phyloP scores from a whole-genome alignment of 768 basidiomycete species.

The Auricularia sp. region DNA sequence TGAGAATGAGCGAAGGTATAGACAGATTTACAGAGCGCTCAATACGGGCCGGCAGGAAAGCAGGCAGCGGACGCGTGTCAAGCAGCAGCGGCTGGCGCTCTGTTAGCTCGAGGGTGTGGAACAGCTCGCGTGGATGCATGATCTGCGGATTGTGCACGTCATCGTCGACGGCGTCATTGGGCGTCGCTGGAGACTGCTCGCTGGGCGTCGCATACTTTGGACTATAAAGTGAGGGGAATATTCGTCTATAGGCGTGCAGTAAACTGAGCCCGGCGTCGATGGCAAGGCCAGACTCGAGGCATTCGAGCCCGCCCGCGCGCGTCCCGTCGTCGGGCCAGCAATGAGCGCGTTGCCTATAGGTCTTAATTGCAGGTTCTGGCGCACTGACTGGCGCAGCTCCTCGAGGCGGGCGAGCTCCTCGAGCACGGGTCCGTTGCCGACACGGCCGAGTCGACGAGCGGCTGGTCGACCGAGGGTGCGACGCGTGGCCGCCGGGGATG shows the following conservation, averaged over 20 bases:
- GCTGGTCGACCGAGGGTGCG: not conserved
- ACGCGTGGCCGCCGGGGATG: not conserved
- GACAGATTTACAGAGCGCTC: too few species aligned
- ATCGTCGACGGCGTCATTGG: too few species aligned
- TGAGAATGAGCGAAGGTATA: constrained; percentile 85
- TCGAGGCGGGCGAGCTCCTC: not conserved
- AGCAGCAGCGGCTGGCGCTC: constrained; percentile 54
- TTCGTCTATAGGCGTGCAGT: constrained; percentile 46
- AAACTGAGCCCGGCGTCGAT: constrained; percentile 25
- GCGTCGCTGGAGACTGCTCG: not conserved
- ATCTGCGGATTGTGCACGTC: not conserved
- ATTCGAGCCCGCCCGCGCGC: not conserved
- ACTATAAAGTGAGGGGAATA: constrained; percentile 18
- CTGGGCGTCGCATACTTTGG: constrained; percentile 17
- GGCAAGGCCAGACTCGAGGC: not conserved
- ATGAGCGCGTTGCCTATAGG: not conserved
- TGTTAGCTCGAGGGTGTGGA: constrained; percentile 26
- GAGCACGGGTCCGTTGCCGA: not conserved
- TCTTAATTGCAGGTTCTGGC: not conserved
- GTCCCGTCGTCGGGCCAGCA: not conserved
- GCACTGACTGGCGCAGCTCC: not conserved
- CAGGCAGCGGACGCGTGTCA: constrained; percentile 66
- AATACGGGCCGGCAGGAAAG: constrained; percentile 58
- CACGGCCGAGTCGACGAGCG: not conserved
- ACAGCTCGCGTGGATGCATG: not conserved